phyloP scores from a whole-genome alignment of 2,329 filamentous ascomycete genomes.

The Sarocladiaceae sp. region DNA sequence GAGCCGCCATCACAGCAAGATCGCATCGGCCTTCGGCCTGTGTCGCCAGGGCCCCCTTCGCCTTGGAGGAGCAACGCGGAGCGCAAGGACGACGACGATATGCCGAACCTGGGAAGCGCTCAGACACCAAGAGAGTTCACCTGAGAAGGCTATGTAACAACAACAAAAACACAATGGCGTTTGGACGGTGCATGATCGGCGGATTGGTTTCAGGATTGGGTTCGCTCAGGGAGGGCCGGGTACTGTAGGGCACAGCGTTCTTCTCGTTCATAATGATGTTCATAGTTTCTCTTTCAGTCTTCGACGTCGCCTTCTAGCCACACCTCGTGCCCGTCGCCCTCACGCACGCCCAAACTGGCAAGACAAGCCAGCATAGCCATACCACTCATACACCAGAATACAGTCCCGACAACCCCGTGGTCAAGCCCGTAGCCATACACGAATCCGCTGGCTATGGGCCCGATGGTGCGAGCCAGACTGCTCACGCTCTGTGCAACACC shows the following conservation, averaged over 20 bases:
- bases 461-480: slow-evolving; percentile 52
- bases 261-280: neutral
- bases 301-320: slow-evolving; percentile 50
- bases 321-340: slow-evolving; percentile 60
- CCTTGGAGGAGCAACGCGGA: slow-evolving; percentile 21
- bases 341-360: slow-evolving; percentile 49
- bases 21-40: slow-evolving; percentile 20
- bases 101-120: slow-evolving; percentile 22
- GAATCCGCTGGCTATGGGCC: slow-evolving; percentile 53
- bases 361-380: slow-evolving; percentile 43
- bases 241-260: slow-evolving; percentile 4
- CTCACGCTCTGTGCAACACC: slow-evolving; percentile 52
- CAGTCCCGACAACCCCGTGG: slow-evolving; percentile 49
- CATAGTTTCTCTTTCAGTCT: neutral
- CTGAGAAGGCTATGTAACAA: slow-evolving; percentile 13
- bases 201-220: slow-evolving; percentile 4
- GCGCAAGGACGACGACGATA: slow-evolving; percentile 23
- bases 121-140: slow-evolving; percentile 28
- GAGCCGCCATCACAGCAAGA: slow-evolving; percentile 12
- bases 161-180: neutral
- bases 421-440: slow-evolving; percentile 54
- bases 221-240: neutral
- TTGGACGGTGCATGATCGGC: neutral
- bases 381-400: slow-evolving; percentile 49
- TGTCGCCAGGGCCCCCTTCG: slow-evolving; percentile 21